phyloP scores from a whole-genome alignment of 176 grass and related monocot genomes.

The Oryza officinalis region DNA sequence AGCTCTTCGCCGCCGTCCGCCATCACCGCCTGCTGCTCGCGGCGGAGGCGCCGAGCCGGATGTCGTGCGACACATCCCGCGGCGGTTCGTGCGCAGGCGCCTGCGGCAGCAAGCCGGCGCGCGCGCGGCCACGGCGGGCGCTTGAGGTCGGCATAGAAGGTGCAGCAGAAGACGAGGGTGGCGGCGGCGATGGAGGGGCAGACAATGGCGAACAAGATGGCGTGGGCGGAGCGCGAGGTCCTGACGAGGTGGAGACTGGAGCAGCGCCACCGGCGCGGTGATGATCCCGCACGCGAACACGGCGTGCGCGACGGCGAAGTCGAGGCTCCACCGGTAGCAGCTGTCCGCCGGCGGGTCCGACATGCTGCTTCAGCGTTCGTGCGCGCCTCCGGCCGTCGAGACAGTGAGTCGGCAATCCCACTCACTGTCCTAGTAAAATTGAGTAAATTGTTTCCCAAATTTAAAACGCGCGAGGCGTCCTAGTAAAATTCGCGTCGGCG shows the following conservation, averaged over 20 bases:
- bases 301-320: conserved; percentile 43
- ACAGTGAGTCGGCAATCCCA: too few species aligned
- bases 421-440: too few species aligned
- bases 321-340: conserved; percentile 46
- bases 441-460: too few species aligned
- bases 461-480: too few species aligned
- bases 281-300: conserved; percentile 42
- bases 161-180: neutral
- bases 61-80: too few species aligned
- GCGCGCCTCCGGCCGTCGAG: too few species aligned
- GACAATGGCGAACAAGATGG: conserved; percentile 24
- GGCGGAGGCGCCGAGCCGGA: too few species aligned
- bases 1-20: conserved; percentile 5
- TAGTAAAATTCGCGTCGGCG: too few species aligned
- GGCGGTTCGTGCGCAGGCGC: too few species aligned
- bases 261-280: conserved; percentile 19
- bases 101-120: too few species aligned
- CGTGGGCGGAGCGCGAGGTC: conserved; percentile 5
- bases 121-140: conserved; percentile 34
- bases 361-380: neutral
- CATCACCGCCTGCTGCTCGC: neutral
- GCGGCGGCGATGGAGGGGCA: too few species aligned
- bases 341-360: neutral
- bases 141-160: conserved; percentile 40
- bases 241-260: conserved; percentile 33